Evolutionary conservation across 768 basidiomycete species (phyloP), one percentile per base, ranked within the genome.

Genomic region (Tremella fuciformis): DNA sequence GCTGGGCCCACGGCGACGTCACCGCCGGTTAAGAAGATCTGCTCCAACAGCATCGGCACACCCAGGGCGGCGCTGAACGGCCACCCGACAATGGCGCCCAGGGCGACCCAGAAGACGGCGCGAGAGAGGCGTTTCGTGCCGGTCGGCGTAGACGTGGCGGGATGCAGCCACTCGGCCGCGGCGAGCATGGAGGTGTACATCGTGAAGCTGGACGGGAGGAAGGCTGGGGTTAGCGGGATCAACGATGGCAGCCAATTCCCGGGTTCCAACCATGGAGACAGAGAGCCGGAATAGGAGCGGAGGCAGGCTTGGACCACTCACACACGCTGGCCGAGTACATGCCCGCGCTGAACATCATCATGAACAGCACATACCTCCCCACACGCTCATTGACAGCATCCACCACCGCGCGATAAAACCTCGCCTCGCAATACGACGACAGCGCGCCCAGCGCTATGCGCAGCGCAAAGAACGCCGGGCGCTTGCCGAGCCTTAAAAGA

Each of bases 291-390:
- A 24, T 11, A 38, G n/a, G 11, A 19, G 29, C 11, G 13, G 66
- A 59, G 60, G 24, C 18, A 42, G 24, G 37, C 13, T 52, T 34
- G 54, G 13, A 21, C 25, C 25, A 78, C 82, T 62, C 67, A 91
- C 93, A 85, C 49, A 88, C 80, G 50, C 91, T 83, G 3, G 94
- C 88, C 66, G 85, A 89, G 90, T 90, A 99, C 89, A 98, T 91
- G 52, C 92, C 96, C 15, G 93, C 86, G 69, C 86, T 92, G 70
- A 86, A 84, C 40, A 89, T 74, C 62, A 91, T 79, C 77, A 89
- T 84, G 79, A 96, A 89, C 73, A 98, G 84, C 54, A 90, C 80
- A 76, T 99, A 99, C n/a, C 93, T 85, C 11, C 90, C 96, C 22
- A 91, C 89, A 50, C 88, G 83, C 64, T 91, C 86, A 74, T 90